Evolutionary conservation across 306 rosid species (phyloP), one percentile per base, ranked within the genome.

Genomic region (Malus sieversii): DNA sequence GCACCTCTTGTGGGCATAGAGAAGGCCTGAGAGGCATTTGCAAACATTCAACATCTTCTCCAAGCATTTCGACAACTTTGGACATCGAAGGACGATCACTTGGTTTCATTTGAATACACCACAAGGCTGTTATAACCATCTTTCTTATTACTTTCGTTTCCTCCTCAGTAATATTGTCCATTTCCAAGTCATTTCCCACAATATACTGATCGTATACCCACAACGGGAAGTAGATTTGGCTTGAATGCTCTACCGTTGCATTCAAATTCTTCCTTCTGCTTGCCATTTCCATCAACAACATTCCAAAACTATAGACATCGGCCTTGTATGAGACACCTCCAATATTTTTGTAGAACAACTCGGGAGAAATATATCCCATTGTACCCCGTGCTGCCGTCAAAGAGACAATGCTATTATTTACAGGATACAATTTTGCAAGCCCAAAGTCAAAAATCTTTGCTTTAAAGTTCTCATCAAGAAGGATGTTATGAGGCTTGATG

Each of bases 401-500:
- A 33, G 66, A 5, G 18, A 72, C 76, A 55, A 58, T 57, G 8
- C 76, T 72, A 13, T 35, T 25, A 22, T 72, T 57, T 3, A 45
- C 8, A 2, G 76, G 45, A 23, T 55, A 72, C 38, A 72, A 13
- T 42, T 33, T 55, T 7, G 76, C 76, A 35, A 72, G 76, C 30
- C 76, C 76, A 15, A 72, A 72, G 22, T 72, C 67, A 3, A 67
- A 72, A 58, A 72, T 8, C 20, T 72, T 72, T 58, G 76, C 53
- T 10, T 11, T 22, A 27, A 72, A 58, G 25, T 72, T 72, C 22
- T 72, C 67, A 60, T 72, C 51, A 46, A 70, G 73, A 48, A 40
- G 45, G 0, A 40, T 40, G 45, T 40, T 40, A 9, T 40, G 45
- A 40, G 45, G 45, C 3, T 40, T 46, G 73, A 70, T 72, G 16